These are phyloP conservation scores for Cynara cardunculus DNA, from an alignment of 129 eudicot species.

Conservation along the genomic window DNA sequence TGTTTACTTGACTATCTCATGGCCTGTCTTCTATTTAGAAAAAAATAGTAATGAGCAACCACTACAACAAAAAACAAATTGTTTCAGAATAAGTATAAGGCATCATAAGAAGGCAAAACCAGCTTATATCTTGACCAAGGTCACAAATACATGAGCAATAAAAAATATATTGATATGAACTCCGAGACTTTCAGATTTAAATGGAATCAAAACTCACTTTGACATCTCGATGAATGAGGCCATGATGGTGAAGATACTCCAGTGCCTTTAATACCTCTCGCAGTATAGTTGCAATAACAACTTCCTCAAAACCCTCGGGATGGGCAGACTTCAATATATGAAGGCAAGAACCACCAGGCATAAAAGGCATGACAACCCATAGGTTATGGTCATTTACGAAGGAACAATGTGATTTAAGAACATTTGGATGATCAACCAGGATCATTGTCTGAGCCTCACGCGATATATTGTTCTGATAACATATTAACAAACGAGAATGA, in stretches of 20 bases:
- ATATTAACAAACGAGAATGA: constrained; percentile 11
- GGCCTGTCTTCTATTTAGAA: not conserved
- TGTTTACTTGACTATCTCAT: not conserved
- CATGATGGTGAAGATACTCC: constrained; percentile 92
- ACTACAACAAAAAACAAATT: not conserved
- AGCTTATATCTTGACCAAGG: constrained; percentile 4
- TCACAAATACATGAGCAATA: not conserved
- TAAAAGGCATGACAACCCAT: constrained; percentile 95
- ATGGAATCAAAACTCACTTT: constrained; percentile 53
- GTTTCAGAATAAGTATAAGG: not conserved
- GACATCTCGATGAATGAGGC: constrained; percentile 95
- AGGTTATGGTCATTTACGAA: constrained; percentile 80
- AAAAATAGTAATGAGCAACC: not conserved
- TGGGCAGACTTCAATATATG: constrained; percentile 79
- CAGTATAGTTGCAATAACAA: constrained; percentile 82
- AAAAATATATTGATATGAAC: not conserved
- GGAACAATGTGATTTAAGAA: constrained; percentile 86
- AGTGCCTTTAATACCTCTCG: constrained; percentile 89
- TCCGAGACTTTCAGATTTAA: not conserved
- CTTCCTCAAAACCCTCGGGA: constrained; percentile 94
- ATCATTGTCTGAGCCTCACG: constrained; percentile 96
- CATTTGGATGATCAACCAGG: constrained; percentile 88
- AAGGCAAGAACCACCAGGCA: constrained; percentile 96
- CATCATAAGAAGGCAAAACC: constrained; percentile 7
- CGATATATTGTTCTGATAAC: constrained; percentile 65